These are phyloP conservation scores for Botrytis elliptica DNA, from an alignment of 2,329 filamentous ascomycete species.

Conservation along the genomic window DNA sequence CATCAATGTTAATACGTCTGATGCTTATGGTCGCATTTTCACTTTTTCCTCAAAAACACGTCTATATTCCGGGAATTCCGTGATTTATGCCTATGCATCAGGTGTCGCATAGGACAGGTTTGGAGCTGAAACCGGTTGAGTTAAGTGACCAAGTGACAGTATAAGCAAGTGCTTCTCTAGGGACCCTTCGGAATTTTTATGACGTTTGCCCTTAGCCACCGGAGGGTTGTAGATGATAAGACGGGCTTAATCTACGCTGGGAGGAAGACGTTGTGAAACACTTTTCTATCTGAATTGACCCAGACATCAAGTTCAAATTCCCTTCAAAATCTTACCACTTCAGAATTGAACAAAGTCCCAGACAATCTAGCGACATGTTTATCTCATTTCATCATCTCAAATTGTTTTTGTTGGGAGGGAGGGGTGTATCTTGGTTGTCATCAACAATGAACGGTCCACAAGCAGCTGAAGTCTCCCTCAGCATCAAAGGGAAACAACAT, in stretches of 20 bases:
- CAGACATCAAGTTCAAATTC: no score
- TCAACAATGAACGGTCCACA: no score
- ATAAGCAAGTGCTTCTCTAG: background rate
- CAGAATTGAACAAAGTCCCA: no score
- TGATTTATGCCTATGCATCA: background rate
- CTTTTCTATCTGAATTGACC: no score
- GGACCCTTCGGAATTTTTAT: background rate
- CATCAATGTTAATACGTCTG: background rate
- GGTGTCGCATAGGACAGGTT: background rate
- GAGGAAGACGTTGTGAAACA: background rate
- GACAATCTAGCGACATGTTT: no score
- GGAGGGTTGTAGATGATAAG: no score
- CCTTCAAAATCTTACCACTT: no score
- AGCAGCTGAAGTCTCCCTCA: no score
- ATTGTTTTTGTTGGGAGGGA: no score
- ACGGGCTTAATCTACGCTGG: background rate
- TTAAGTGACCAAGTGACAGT: background rate
- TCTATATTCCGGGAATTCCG: background rate
- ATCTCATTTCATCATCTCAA: no score
- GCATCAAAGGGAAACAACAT: no score
- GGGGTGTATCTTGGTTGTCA: no score
- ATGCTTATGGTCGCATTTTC: background rate
- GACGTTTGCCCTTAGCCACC: background rate
- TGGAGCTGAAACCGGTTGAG: background rate
- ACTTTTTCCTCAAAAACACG: background rate